Percentiles rank a stretch among this genome's conserved stretches.
Conservation (phyloP, 805 yeast genomes). For the Kregervanrija fluxuum region DNA sequence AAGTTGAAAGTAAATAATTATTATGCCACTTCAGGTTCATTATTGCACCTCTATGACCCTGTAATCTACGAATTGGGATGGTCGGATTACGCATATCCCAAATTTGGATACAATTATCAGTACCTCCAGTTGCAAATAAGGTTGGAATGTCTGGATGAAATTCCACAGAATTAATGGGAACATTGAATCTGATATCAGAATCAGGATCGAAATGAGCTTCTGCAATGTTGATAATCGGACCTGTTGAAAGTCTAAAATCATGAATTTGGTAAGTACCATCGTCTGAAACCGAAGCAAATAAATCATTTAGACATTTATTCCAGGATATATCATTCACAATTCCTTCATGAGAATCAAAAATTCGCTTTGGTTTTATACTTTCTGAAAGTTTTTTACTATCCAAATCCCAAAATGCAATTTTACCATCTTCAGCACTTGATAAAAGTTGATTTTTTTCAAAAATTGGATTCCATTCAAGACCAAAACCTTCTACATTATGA, state of each 20-base stretch:
- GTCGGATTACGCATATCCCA: slow-evolving; percentile 68
- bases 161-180: slow-evolving; percentile 51
- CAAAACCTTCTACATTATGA: slow-evolving; percentile 64
- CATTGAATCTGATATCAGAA: slow-evolving; percentile 7
- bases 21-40: slow-evolving; percentile 46
- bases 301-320: slow-evolving; percentile 33
- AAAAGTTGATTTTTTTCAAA: slow-evolving; percentile 36
- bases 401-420: slow-evolving; percentile 67
- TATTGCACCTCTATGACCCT: slow-evolving; percentile 57
- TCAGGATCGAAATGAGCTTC: slow-evolving; percentile 48
- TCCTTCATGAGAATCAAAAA: slow-evolving; percentile 44
- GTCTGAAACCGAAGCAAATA: slow-evolving; percentile 70
- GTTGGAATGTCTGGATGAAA: slow-evolving; percentile 52
- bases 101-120: slow-evolving; percentile 63
- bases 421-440: slow-evolving; percentile 60
- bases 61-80: slow-evolving; percentile 53
- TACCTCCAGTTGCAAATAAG: slow-evolving; percentile 69
- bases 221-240: slow-evolving; percentile 38
- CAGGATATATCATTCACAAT: slow-evolving; percentile 64
- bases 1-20: slow-evolving; percentile 46
- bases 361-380: slow-evolving; percentile 35
- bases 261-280: slow-evolving; percentile 55
- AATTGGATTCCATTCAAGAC: slow-evolving; percentile 57
- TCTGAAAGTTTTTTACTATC: slow-evolving; percentile 12
- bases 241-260: slow-evolving; percentile 39